Percentiles rank a stretch among this genome's conserved stretches.
Conservation (phyloP, 352 stramenopile genomes). For the Globisporangium alternatum region DNA sequence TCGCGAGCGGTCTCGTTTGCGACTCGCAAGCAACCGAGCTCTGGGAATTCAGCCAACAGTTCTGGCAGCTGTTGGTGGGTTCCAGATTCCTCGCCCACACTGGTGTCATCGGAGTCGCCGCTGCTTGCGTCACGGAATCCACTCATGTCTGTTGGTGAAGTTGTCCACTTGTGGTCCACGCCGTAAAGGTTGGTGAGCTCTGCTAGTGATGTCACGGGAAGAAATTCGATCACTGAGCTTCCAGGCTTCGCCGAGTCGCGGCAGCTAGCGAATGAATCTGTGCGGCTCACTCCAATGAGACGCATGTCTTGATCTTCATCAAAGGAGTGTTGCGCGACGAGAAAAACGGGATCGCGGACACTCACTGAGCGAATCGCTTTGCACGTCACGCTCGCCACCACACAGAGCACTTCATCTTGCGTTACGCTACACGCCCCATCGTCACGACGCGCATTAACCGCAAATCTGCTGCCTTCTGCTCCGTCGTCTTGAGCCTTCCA, state of each 20-base stretch:
- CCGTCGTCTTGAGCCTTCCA: not conserved
- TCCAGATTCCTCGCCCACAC: not conserved
- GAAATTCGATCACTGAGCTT: not conserved
- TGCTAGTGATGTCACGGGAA: not conserved
- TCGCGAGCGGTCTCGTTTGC: not conserved
- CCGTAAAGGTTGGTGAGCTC: not conserved
- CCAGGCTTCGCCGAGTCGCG: not conserved
- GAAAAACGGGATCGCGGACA: not conserved
- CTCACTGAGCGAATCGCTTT: not conserved
- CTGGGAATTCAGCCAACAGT: not conserved
- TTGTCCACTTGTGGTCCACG: conserved; percentile 1
- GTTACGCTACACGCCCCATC: not conserved
- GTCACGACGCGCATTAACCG: not conserved
- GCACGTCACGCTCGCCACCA: not conserved
- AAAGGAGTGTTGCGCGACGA: not conserved
- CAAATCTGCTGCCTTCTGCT: not conserved
- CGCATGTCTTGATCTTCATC: not conserved
- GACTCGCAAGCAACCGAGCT: not conserved
- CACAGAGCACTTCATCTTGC: not conserved
- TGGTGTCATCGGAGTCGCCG: not conserved
- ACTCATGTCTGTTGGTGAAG: not conserved
- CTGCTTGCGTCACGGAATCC: not conserved
- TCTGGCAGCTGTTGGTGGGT: not conserved
- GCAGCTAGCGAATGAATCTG: not conserved
- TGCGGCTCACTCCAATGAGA: not conserved